Base-by-base conservation (phyloP, 2,329 filamentous ascomycete genomes). In the Lasiodiplodia citricola region DNA sequence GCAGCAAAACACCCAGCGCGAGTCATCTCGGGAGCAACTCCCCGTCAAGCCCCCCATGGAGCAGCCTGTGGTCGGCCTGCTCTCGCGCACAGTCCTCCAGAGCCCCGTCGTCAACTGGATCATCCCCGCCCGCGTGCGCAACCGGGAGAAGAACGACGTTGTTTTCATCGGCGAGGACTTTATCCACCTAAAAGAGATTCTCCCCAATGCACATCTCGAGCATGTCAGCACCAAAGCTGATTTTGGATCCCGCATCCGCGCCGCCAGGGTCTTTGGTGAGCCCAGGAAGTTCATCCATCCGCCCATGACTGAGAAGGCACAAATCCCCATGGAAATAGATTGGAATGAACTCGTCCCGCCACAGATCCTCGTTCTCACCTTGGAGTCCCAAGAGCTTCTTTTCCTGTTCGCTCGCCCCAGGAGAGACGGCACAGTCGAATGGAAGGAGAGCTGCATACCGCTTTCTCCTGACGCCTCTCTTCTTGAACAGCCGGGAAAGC, bases 91-190 rank as follows among this genome's bases (percentile, higher is more conserved):
- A 0, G 78, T 97, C 37, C 83, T 95, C 63, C 87, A 90, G 66
- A 96, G 92, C 71, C 92, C 94, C 1, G 83, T 91, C 44, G 86
- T 91, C 68, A 90, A 91, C 75, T 91, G 87, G 83, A 91, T 97
- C 54, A 82, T 97, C 16, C 92, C 94, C 14, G 92, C 90, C n/a
- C 88, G 90, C 70, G 83, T 98, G 69, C 87, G 94, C 69, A 90
- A 90, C 67, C 84, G 85, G 64, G 80, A 85, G 54, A 84, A 89
- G 70, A 94, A 96, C 73, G 94, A 98, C 81, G 88, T 97, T 71
- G 90, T 94, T 47, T 93, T 97, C 74, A 86, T 99, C 68, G 92
- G 94, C 66, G 91, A 97, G 72, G 87, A 91, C 71, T 92, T 89
- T 73, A 87, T 99, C 55, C 91, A 95, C 72, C 88, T 98, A 71